Percentiles rank a stretch among this genome's conserved stretches.
Conservation (phyloP, 1,284 basidiomycete genomes). For the Cutaneotrichosporon cutaneum region DNA sequence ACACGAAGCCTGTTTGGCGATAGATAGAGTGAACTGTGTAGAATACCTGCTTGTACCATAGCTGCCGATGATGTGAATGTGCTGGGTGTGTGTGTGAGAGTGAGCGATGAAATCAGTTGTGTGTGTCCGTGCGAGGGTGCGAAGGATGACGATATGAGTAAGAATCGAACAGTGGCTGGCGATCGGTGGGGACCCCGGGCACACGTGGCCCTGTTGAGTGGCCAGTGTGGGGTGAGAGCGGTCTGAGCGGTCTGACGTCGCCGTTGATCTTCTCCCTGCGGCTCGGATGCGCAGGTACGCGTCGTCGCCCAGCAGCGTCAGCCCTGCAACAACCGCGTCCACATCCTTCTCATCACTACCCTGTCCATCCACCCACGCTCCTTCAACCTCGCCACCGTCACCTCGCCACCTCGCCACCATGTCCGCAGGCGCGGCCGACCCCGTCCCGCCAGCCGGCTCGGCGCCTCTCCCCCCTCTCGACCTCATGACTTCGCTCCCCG, state of each 20-base stretch:
- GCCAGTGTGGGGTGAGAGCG: background rate
- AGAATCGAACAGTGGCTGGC: background rate
- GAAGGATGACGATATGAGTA: background rate
- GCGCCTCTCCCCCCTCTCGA: conserved; percentile 27
- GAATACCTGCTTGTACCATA: conserved; percentile 1
- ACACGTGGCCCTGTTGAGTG: background rate
- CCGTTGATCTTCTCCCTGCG: too few relatives aligned
- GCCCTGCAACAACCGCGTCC: background rate
- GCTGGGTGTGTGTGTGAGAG: background rate
- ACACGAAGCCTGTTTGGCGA: conserved; percentile 3
- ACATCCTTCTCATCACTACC: background rate
- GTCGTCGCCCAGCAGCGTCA: background rate
- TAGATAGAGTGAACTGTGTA: background rate
- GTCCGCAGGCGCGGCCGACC: conserved; percentile 9
- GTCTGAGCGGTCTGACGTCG: conserved; percentile 1
- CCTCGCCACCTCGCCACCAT: conserved; percentile 9
- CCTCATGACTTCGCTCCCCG: conserved; percentile 47
- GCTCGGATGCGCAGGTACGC: too few relatives aligned
- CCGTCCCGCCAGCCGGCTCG: conserved; percentile 4
- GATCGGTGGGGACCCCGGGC: background rate
- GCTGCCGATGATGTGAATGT: background rate
- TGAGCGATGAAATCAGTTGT: background rate
- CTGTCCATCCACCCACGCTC: background rate
- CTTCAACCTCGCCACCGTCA: background rate
- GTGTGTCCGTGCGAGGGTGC: background rate